phyloP scores from a whole-genome alignment of 2,329 filamentous ascomycete species.

The Fusarium stilboides region DNA sequence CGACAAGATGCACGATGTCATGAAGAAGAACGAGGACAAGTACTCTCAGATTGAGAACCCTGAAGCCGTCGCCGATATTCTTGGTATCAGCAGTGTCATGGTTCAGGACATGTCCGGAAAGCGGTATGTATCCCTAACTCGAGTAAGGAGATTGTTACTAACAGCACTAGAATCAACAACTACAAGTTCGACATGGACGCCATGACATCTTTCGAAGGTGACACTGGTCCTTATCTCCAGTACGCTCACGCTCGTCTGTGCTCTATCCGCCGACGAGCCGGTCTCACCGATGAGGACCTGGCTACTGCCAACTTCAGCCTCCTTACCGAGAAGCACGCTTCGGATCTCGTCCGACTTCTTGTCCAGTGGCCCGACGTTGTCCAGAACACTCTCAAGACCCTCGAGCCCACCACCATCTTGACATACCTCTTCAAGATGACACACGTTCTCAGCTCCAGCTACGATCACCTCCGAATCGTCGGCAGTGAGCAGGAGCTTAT shows the following conservation, averaged over 20 bases:
- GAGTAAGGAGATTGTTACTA: not conserved
- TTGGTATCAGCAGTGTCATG: constrained; percentile 97
- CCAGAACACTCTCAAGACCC: constrained; percentile 85
- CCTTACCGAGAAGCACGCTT: constrained; percentile 79
- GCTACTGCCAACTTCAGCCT: constrained; percentile 75
- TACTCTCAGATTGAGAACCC: constrained; percentile 92
- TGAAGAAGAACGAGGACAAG: constrained; percentile 91
- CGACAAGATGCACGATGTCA: constrained; percentile 98
- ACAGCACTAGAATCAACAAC: constrained; percentile 68
- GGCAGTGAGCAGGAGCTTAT: constrained; percentile 81
- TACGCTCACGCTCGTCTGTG: constrained; percentile 83
- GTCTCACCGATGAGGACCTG: constrained; percentile 70
- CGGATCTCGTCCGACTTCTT: constrained; percentile 82
- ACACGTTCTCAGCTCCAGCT: constrained; percentile 83
- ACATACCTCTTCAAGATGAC: constrained; percentile 89
- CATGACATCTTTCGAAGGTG: constrained; percentile 88
- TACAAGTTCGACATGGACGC: constrained; percentile 83
- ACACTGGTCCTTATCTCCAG: constrained; percentile 88
- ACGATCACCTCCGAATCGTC: constrained; percentile 87
- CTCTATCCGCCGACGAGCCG: constrained; percentile 73
- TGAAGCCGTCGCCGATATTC: constrained; percentile 83
- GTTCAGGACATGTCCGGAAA: constrained; percentile 98
- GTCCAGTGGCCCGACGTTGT: constrained; percentile 89
- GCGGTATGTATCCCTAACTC: constrained; percentile 67
- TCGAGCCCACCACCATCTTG: constrained; percentile 75